A percentile compares a stretch with the other conserved stretches of the same genome.
Conservation (phyloP, 805 yeast species). For the Candida khao-thaluensis region DNA sequence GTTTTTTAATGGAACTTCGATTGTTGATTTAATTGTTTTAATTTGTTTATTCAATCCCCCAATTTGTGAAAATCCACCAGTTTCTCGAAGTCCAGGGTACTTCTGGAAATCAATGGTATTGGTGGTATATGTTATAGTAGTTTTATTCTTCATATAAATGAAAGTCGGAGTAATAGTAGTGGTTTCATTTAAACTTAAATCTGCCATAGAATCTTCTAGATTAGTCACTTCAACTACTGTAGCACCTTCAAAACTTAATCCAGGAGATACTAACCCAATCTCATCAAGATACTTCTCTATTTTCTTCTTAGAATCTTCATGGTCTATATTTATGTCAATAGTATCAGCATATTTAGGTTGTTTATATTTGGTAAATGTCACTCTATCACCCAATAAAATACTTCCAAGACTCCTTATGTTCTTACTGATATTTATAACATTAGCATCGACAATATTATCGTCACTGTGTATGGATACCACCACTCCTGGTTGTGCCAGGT, state of each 20-base stretch:
- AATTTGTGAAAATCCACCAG: conserved; percentile 50
- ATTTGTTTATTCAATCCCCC: conserved; percentile 80
- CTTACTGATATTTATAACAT: conserved; percentile 28
- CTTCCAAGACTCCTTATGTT: conserved; percentile 34
- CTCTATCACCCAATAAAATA: conserved; percentile 48
- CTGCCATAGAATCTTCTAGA: conserved; percentile 35
- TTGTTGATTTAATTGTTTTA: conserved; percentile 56
- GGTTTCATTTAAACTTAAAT: conserved; percentile 29
- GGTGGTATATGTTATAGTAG: conserved; percentile 7
- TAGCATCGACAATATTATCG: conserved; percentile 25
- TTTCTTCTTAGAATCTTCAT: conserved; percentile 20
- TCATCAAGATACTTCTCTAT: conserved; percentile 47
- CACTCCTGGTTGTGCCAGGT: conserved; percentile 46
- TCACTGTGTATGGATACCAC: conserved; percentile 43
- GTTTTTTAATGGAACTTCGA: conserved; percentile 76
- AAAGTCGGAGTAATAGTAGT: conserved; percentile 37
- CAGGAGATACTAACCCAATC: conserved; percentile 62
- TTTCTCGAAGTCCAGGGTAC: conserved; percentile 46
- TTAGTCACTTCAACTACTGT: conserved; percentile 30
- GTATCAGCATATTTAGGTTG: conserved; percentile 41
- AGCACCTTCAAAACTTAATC: conserved; percentile 29
- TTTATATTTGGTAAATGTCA: conserved; percentile 44
- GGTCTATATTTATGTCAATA: background rate
- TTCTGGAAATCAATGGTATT: conserved; percentile 17
- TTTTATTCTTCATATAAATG: conserved; percentile 35